Evolutionary conservation across 768 basidiomycete species (phyloP).

Genomic region (Multifurca ochricompacta): DNA sequence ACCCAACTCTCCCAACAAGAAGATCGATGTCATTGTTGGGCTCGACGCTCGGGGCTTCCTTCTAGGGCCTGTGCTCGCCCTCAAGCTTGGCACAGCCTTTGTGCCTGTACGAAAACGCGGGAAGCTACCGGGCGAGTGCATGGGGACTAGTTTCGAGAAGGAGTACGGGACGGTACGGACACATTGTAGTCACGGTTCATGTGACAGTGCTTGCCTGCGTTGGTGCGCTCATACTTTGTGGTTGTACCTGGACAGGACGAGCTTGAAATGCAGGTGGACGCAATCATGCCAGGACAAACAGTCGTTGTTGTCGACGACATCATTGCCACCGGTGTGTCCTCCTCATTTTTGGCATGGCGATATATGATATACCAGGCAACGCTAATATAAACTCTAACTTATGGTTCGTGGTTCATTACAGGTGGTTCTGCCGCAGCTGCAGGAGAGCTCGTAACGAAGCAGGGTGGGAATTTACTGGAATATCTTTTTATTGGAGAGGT

Average conservation of each 20-base stretch:
- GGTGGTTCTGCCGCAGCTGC: constrained; percentile 94
- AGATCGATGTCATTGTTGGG: constrained; percentile 89
- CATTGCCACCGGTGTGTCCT: constrained; percentile 77
- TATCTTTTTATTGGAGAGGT: constrained; percentile 93
- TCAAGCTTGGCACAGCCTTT: constrained; percentile 87
- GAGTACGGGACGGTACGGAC: constrained; percentile 79
- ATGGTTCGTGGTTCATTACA: constrained; percentile 25
- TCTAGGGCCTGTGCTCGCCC: constrained; percentile 85
- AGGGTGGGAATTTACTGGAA: constrained; percentile 79
- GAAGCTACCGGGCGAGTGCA: constrained; percentile 86
- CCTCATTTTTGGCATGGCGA: neutral
- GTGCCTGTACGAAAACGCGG: constrained; percentile 92
- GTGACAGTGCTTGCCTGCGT: too few relatives aligned
- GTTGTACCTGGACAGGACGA: constrained; percentile 49
- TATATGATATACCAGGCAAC: neutral
- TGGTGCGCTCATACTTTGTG: neutral
- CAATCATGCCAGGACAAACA: constrained; percentile 73
- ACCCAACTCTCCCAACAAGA: constrained; percentile 47
- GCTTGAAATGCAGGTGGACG: constrained; percentile 93
- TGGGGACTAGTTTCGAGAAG: constrained; percentile 73
- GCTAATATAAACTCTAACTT: neutral
- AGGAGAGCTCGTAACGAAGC: constrained; percentile 75
- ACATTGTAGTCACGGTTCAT: too few relatives aligned
- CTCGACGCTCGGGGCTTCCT: constrained; percentile 96
- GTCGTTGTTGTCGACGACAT: constrained; percentile 91